phyloP scores from a whole-genome alignment of 1,284 basidiomycete species.

The Phlebopus sp. region DNA sequence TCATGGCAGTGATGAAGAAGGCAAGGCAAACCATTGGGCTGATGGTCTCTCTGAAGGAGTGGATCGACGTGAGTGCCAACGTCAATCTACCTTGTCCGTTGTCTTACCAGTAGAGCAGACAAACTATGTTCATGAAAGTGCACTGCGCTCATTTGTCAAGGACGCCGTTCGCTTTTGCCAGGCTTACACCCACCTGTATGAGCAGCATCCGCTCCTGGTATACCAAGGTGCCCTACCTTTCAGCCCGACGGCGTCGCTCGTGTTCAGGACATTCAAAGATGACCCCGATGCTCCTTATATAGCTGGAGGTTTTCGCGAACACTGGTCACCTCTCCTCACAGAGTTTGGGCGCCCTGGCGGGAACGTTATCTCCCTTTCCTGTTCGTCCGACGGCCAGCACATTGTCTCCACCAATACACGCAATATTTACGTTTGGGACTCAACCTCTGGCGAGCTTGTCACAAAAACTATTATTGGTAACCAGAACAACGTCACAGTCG shows the following conservation, averaged over 20 bases:
- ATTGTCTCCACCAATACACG: slow-evolving; percentile 27
- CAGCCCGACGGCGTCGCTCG: slow-evolving; percentile 22
- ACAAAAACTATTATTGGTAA: slow-evolving; percentile 16
- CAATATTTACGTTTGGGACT: slow-evolving; percentile 27
- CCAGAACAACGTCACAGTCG: slow-evolving; percentile 9
- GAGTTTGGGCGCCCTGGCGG: slow-evolving; percentile 23
- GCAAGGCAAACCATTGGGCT: slow-evolving; percentile 33
- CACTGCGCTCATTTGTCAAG: slow-evolving; percentile 16
- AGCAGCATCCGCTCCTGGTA: slow-evolving; percentile 34
- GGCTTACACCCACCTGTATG: slow-evolving; percentile 29
- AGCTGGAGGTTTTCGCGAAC: slow-evolving; percentile 29
- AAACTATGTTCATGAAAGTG: slow-evolving; percentile 11
- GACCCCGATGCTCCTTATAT: slow-evolving; percentile 23
- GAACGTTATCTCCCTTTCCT: slow-evolving; percentile 18
- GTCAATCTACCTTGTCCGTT: background rate
- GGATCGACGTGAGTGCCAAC: slow-evolving; percentile 23
- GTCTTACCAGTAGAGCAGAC: slow-evolving; percentile 14
- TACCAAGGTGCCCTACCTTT: slow-evolving; percentile 34
- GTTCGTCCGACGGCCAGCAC: slow-evolving; percentile 27
- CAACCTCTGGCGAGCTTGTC: slow-evolving; percentile 28
- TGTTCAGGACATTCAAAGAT: slow-evolving; percentile 29
- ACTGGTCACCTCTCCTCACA: slow-evolving; percentile 32
- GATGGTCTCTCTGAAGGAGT: slow-evolving; percentile 25
- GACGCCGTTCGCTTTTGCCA: slow-evolving; percentile 33
- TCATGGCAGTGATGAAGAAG: slow-evolving; percentile 28